Conservation (phyloP, 2,329 filamentous ascomycete species). For the Trichoderma brevicompactum region DNA sequence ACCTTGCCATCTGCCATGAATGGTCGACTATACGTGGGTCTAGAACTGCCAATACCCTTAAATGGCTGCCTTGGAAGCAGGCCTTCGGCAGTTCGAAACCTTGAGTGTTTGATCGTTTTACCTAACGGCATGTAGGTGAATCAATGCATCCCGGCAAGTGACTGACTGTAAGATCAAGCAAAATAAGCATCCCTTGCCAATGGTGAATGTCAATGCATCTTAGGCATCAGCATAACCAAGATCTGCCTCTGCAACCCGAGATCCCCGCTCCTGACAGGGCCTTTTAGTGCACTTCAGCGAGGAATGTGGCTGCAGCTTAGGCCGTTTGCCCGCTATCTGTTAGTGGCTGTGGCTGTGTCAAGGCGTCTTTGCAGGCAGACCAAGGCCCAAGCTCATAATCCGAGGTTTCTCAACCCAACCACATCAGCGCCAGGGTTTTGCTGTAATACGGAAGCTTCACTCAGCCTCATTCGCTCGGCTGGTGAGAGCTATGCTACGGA, state of each 20-base stretch:
- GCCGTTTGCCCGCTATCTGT: neutral
- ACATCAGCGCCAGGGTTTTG: neutral
- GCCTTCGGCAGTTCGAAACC: too few species aligned
- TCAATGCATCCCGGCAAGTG: too few species aligned
- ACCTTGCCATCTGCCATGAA: too few species aligned
- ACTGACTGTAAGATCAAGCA: too few species aligned
- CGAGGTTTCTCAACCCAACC: neutral
- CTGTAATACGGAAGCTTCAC: neutral
- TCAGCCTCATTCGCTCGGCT: neutral
- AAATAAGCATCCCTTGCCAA: too few species aligned
- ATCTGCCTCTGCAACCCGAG: neutral
- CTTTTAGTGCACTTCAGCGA: neutral
- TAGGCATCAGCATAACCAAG: neutral
- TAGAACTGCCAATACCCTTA: too few species aligned
- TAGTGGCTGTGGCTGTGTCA: slow-evolving; percentile 10
- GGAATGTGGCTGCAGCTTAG: neutral
- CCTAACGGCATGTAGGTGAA: too few species aligned
- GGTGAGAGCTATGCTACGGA: neutral
- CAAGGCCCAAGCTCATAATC: neutral
- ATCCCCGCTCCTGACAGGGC: neutral
- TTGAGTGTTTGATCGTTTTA: too few species aligned
- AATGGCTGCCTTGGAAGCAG: too few species aligned
- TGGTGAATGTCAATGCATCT: too few species aligned
- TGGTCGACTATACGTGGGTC: too few species aligned
- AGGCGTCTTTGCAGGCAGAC: slow-evolving; percentile 20